Conservation (phyloP, 1,284 basidiomycete genomes). For the Leccinum pachyderme region DNA sequence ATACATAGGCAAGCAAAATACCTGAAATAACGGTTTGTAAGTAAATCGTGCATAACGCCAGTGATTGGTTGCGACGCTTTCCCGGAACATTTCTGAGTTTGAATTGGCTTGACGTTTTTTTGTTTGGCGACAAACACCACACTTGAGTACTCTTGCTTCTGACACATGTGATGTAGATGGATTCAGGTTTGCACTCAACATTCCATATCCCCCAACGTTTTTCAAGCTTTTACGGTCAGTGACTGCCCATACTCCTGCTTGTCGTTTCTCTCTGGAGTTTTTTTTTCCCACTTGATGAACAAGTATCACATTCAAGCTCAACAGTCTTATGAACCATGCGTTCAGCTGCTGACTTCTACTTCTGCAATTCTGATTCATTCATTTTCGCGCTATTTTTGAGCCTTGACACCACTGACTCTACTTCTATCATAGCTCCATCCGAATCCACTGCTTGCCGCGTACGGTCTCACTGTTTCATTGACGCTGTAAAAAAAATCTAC, state of each 20-base stretch:
- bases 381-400: not conserved
- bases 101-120: not conserved
- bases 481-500: not conserved
- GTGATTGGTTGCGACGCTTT: not conserved
- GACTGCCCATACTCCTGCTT: too few species aligned
- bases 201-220: not conserved
- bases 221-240: not conserved
- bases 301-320: conserved; percentile 70
- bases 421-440: not conserved
- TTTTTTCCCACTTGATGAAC: conserved; percentile 46
- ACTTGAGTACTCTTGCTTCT: not conserved
- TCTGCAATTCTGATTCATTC: conserved; percentile 61
- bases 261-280: not conserved
- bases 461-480: not conserved
- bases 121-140: not conserved
- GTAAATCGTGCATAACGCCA: too few species aligned
- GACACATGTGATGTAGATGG: not conserved
- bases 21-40: not conserved
- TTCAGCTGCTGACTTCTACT: conserved; percentile 54
- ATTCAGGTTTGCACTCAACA: not conserved
- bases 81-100: not conserved
- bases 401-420: not conserved
- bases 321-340: conserved; percentile 56
- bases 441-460: not conserved
- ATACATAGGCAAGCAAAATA: not conserved